Percentiles rank a stretch among this genome's conserved stretches.
Conservation (phyloP, 2,329 filamentous ascomycete species). For the Cladorrhinum sp. region DNA sequence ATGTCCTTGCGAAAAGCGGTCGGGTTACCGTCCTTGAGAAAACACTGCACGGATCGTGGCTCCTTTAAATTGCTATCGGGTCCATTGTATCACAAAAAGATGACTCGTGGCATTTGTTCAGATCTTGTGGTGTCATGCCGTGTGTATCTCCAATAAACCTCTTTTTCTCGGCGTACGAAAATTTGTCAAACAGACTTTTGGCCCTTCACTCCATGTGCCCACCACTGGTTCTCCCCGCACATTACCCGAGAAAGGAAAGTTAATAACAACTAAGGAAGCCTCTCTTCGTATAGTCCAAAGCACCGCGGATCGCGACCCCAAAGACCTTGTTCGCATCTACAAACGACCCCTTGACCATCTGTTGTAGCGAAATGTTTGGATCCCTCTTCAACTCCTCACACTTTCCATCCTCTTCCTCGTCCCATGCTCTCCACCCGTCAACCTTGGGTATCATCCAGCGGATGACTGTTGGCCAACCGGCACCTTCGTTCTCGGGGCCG, state of each 20-base stretch:
- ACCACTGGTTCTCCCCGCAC: too few relatives aligned
- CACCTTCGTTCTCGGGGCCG: neutral
- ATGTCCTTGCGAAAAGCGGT: neutral
- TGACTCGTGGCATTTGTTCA: neutral
- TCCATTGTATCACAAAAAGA: neutral
- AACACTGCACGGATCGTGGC: too few relatives aligned
- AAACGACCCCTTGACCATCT: slow-evolving; percentile 1
- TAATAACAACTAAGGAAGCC: slow-evolving; percentile 1
- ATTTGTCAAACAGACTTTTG: neutral
- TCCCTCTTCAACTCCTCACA: neutral
- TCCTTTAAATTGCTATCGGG: neutral
- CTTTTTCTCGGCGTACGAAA: neutral
- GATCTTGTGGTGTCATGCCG: neutral
- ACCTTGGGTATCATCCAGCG: neutral
- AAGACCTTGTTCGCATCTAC: slow-evolving; percentile 5
- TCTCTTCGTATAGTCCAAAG: slow-evolving; percentile 2
- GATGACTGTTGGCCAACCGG: neutral
- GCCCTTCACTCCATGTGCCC: too few relatives aligned
- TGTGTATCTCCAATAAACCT: neutral
- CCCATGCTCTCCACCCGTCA: slow-evolving; percentile 2
- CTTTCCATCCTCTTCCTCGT: neutral
- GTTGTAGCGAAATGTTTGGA: neutral
- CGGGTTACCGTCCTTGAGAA: neutral
- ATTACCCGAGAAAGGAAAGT: too few relatives aligned
- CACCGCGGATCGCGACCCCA: neutral